A percentile compares a stretch with the other conserved stretches of the same genome.
phyloP scores from a whole-genome alignment of 495 filamentous ascomycete genomes.

The Xylaria grammica region DNA sequence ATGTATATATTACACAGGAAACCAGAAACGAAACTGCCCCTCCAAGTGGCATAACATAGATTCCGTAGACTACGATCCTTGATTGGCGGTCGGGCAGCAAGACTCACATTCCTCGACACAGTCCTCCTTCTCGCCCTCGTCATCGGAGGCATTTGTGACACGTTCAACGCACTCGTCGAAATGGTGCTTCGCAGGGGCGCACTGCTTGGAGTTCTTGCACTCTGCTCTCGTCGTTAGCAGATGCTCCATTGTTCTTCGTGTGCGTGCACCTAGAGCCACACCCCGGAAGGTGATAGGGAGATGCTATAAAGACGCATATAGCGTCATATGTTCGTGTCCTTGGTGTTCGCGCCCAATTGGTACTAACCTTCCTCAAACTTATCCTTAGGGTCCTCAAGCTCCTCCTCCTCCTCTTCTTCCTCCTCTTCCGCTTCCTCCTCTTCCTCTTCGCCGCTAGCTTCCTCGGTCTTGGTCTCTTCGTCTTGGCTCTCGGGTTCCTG shows the following conservation, averaged over 20 bases:
- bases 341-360: background rate
- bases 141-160: slow-evolving; percentile 73
- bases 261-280: background rate
- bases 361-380: slow-evolving; percentile 82
- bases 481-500: slow-evolving; percentile 41
- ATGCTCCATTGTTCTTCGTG: slow-evolving; percentile 8
- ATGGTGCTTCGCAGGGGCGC: slow-evolving; percentile 91
- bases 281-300: background rate
- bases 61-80: background rate
- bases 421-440: slow-evolving; percentile 66
- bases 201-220: slow-evolving; percentile 83
- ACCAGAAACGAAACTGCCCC: background rate
- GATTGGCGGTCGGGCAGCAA: background rate
- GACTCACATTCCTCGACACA: slow-evolving; percentile 98
- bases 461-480: slow-evolving; percentile 29
- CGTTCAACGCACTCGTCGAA: slow-evolving; percentile 97
- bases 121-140: slow-evolving; percentile 76
- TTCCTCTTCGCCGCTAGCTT: slow-evolving; percentile 51
- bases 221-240: slow-evolving; percentile 60
- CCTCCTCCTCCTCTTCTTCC: slow-evolving; percentile 90
- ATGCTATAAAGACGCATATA: background rate
- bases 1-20: background rate
- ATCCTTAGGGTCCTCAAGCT: slow-evolving; percentile 86
- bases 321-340: background rate
- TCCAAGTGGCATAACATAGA: slow-evolving; percentile 3